Base-by-base conservation (phyloP, 129 eudicot genomes). In the Tagetes erecta region DNA sequence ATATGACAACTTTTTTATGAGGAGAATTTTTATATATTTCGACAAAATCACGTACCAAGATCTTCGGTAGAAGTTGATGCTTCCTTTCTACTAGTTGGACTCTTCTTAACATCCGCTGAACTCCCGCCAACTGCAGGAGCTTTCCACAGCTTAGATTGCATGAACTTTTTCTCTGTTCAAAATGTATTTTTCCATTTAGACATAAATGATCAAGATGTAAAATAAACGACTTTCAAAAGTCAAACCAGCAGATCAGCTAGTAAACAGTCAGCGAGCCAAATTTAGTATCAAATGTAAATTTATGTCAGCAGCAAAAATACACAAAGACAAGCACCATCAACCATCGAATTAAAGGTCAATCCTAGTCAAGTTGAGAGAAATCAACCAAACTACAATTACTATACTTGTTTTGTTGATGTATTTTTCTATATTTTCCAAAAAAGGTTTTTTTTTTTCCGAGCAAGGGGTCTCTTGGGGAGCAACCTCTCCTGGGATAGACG, bases 61-160 rank as follows among this genome's bases (percentile, higher is more conserved):
- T 91, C 94, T 67, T 82, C 87, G 41, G 99, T 95, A 78, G 99
- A 95, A 45, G 97, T 95, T 41, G 99, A 91, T 36, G 75, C 94
- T 83, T 91, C 87, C 70, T 76, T 95, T 75, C 39, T 88, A 57
- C 56, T 36, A 42, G 84, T 10, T 20, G 76, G 71, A 78, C 75
- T 87, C 83, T 81, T 87, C 81, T 76, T 84, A 9, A 52, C 37
- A 66, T 91, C 96, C 34, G 57, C 77, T 12, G 45, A 62, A 36
- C 37, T 36, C 67, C 67, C 67, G 4, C 45, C 30, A 73, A 51
- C 62, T 34, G 83, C 64, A 68, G 96, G 93, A 81, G 94, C 94
- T 84, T 89, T 95, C 58, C 93, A 70, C 44, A 95, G 53, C 84
- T 86, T 95, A 68, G 94, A 71, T 57, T 88, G 96, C 83, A 95